Evolutionary conservation across 345 rosid species (phyloP), one percentile per base, ranked within the genome.

Genomic region (Litchi chinensis): DNA sequence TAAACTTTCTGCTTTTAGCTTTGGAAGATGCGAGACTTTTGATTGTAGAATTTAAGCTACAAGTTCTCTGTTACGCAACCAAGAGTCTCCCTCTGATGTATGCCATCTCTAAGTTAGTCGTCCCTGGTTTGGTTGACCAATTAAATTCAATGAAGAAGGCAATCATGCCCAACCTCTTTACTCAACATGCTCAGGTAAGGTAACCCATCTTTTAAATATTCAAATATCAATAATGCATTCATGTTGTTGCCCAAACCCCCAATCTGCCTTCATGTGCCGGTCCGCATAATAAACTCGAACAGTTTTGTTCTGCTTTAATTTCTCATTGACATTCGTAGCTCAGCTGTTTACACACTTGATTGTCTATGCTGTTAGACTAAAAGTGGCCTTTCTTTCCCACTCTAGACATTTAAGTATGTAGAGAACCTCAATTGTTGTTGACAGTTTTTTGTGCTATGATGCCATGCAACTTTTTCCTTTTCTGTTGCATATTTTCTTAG

Each of bases 91-190:
- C 91, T 0, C 76, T 95, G 65, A 80, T 59, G 66, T 59, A 88
- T 65, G 97, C 92, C 0, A 80, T 93, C 80, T 89, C 95, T 57
- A 87, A 83, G 81, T 83, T 95, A 82, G 77, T 91, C 74, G 84
- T 92, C 81, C 95, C 99, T 74, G 97, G 90, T 37, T 81, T 91
- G 82, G 82, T 90, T 81, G 91, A 93, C 81, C 99, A 93, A 88
- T 77, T 95, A 69, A 83, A 85, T 83, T 85, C 92, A 52, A 86
- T 91, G 88, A 92, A 80, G 86, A 90, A 88, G 71, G 73, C 86
- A 73, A 69, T 86, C 78, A 74, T 85, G 73, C 92, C 96, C 46
- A 60, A 85, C 77, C 91, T 91, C 57, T 82, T 89, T 82, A 70
- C 83, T 77, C 79, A 82, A 52, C 93, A 89, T 79, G 90, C 90